A percentile compares a stretch with the other conserved stretches of the same genome.
phyloP scores from a whole-genome alignment of 768 basidiomycete genomes.

The Phlebiopsis flavidoalba region DNA sequence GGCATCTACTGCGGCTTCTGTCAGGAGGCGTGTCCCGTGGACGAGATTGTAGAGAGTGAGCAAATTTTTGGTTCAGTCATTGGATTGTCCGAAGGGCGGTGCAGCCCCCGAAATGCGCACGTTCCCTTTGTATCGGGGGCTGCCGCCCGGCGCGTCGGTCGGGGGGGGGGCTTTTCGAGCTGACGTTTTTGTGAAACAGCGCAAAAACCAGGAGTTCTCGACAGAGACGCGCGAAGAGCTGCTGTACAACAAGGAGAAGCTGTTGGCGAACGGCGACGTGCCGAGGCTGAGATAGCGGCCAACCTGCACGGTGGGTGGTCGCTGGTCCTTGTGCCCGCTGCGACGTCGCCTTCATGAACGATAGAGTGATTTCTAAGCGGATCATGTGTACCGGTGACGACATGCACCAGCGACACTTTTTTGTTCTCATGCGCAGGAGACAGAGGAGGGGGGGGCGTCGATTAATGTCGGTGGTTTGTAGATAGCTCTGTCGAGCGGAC shows the following conservation, averaged over 20 bases:
- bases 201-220: constrained; percentile 93
- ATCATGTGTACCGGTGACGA: constrained; percentile 79
- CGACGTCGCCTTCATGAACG: constrained; percentile 13
- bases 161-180: too few relatives aligned
- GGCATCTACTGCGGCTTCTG: constrained; percentile 99
- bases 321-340: constrained; percentile 9
- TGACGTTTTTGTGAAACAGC: constrained; percentile 40
- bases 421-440: background rate
- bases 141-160: background rate
- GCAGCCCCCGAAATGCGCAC: constrained; percentile 9
- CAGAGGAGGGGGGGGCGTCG: background rate
- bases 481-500: constrained; percentile 3
- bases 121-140: constrained; percentile 3
- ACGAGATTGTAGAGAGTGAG: constrained; percentile 98
- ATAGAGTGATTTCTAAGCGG: constrained; percentile 49
- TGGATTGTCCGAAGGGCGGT: constrained; percentile 4
- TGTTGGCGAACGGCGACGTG: constrained; percentile 94
- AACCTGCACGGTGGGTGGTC: constrained; percentile 64
- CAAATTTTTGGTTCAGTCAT: constrained; percentile 12
- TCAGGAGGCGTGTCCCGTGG: constrained; percentile 98
- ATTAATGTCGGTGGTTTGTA: background rate
- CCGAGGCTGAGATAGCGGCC: constrained; percentile 96
- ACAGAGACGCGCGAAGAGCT: constrained; percentile 98
- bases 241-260: constrained; percentile 98
- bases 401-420: background rate